Evolutionary conservation across 2,329 filamentous ascomycete species (phyloP).

Genomic region (Diaporthe velutina): DNA sequence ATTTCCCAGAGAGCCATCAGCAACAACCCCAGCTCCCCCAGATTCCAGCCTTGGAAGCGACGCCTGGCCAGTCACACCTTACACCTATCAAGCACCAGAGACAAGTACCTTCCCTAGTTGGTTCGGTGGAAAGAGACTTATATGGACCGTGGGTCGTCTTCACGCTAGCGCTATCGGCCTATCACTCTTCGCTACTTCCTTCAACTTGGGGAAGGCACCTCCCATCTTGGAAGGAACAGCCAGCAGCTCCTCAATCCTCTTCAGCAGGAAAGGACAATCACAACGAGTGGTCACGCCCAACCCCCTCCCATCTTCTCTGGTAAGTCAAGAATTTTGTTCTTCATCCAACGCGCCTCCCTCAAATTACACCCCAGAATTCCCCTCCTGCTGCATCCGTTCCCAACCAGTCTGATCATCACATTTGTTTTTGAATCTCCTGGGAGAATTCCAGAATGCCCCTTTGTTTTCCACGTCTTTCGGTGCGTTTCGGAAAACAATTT

Average conservation of each 20-base stretch:
- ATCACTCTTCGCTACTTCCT: neutral
- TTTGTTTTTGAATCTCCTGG: no score
- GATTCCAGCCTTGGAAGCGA: neutral
- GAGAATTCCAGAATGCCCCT: no score
- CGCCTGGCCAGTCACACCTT: neutral
- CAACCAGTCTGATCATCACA: neutral
- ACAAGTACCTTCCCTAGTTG: neutral
- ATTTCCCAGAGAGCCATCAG: neutral
- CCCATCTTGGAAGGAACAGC: conserved; percentile 9
- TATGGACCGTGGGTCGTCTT: neutral
- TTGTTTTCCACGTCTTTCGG: neutral
- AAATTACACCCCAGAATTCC: neutral
- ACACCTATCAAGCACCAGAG: neutral
- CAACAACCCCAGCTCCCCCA: neutral
- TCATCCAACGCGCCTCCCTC: neutral
- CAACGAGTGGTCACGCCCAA: no score
- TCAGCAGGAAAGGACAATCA: neutral
- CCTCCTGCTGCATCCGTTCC: neutral
- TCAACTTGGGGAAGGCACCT: conserved; percentile 6
- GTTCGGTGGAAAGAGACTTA: neutral
- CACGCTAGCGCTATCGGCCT: neutral
- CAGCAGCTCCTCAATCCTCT: neutral
- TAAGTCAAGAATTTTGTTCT: no score
- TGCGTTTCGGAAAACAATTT: neutral
- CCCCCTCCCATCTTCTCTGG: neutral